phyloP scores from a whole-genome alignment of 169 alveolate species.

The Ichthyophthirius multifiliis region DNA sequence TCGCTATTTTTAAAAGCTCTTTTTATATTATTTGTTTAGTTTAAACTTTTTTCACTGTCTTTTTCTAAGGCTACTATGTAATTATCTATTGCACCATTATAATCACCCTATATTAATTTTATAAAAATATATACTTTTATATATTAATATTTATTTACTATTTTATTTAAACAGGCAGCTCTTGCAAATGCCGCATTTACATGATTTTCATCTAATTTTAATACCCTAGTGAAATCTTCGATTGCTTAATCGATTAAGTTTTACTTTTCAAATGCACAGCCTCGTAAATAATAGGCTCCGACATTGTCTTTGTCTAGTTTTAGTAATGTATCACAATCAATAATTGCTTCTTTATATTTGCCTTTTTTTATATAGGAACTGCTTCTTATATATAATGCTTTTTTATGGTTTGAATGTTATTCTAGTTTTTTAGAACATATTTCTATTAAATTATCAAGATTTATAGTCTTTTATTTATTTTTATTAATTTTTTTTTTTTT shows the following conservation, averaged over 20 bases:
- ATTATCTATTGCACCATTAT: conserved; percentile 72
- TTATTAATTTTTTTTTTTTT: neutral
- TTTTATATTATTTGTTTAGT: conserved; percentile 30
- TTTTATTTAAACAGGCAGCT: conserved; percentile 73
- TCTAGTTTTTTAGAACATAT: conserved; percentile 72
- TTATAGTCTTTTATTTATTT: conserved; percentile 10
- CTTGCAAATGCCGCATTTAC: conserved; percentile 80
- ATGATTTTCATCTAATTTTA: conserved; percentile 70
- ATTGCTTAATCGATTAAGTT: conserved; percentile 64
- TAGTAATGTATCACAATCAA: conserved; percentile 64
- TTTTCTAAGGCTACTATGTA: conserved; percentile 74
- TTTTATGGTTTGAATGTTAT: conserved; percentile 67
- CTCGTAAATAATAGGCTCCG: conserved; percentile 74
- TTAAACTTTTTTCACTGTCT: conserved; percentile 51
- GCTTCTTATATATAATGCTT: conserved; percentile 74
- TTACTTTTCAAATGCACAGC: conserved; percentile 69
- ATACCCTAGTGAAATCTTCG: conserved; percentile 59
- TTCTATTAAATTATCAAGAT: conserved; percentile 64
- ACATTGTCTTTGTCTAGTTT: conserved; percentile 55
- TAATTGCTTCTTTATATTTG: conserved; percentile 52
- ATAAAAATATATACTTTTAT: no score
- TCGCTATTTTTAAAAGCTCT: no score
- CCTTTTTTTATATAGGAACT: conserved; percentile 59
- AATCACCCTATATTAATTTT: conserved; percentile 56
- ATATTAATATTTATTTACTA: neutral